Conservation (phyloP, 768 basidiomycete genomes). For the Pleurotus djamor region DNA sequence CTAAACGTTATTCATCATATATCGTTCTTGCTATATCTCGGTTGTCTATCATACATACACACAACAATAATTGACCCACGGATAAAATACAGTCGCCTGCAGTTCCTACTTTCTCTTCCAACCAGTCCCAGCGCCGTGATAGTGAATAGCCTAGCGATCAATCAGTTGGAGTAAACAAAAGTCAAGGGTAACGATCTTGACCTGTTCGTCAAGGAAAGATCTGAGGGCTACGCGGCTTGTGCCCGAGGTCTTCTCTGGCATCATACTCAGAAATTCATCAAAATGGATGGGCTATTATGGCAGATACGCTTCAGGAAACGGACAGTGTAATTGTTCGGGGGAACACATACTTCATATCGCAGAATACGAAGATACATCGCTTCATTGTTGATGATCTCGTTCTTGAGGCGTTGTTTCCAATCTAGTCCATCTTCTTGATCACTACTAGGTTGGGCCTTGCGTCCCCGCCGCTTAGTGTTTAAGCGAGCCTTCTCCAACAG, state of each 20-base stretch:
- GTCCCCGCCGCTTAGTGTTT: not conserved
- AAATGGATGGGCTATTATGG: conserved; percentile 54
- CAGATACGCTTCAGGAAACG: not conserved
- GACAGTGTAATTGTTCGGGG: not conserved
- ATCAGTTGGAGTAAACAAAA: too few species aligned
- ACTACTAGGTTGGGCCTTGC: conserved; percentile 4
- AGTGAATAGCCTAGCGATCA: conserved; percentile 44
- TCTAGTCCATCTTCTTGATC: conserved; percentile 28
- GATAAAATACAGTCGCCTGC: not conserved
- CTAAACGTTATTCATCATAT: not conserved
- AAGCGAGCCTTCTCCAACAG: conserved; percentile 13
- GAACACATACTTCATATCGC: conserved; percentile 56
- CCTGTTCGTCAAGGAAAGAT: conserved; percentile 57
- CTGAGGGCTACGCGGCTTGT: conserved; percentile 38
- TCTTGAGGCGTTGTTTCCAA: conserved; percentile 40
- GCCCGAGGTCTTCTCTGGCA: conserved; percentile 25
- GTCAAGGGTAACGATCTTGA: conserved; percentile 12
- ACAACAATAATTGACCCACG: not conserved
- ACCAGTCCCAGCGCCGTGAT: conserved; percentile 36
- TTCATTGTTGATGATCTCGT: conserved; percentile 39
- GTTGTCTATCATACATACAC: conserved; percentile 6
- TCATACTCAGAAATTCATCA: conserved; percentile 45
- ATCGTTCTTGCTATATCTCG: not conserved
- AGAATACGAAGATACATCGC: conserved; percentile 54
- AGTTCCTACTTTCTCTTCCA: conserved; percentile 17